Percentiles rank a stretch among this genome's conserved stretches.
Evolutionary conservation across 805 yeast species (phyloP).

Genomic region (Wickerhamiella musiphila): DNA sequence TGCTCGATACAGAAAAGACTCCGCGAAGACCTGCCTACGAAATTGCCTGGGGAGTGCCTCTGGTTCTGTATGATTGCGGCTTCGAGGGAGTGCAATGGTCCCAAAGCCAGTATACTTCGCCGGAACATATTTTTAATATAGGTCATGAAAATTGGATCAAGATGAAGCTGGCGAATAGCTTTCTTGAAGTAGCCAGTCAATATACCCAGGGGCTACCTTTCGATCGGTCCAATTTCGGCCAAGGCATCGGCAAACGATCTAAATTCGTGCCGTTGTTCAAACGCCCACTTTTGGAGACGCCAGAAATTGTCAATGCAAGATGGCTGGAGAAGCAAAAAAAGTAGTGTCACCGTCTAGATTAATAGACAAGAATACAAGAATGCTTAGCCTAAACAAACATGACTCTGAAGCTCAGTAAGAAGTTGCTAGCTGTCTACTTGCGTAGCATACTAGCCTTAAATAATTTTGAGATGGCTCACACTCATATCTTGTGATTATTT

Average conservation of each 20-base stretch:
- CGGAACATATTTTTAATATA: slow-evolving; percentile 23
- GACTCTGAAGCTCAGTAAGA: no score
- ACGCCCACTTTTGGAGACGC: slow-evolving; percentile 43
- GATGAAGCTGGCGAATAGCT: slow-evolving; percentile 32
- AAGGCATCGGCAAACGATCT: slow-evolving; percentile 51
- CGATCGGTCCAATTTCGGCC: slow-evolving; percentile 38
- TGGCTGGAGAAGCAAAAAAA: slow-evolving; percentile 25
- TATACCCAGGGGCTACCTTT: slow-evolving; percentile 1
- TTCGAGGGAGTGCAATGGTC: slow-evolving; percentile 58
- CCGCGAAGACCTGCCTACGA: slow-evolving; percentile 66
- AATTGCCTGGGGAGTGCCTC: slow-evolving; percentile 81
- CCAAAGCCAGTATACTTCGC: slow-evolving; percentile 11
- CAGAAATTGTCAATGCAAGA: slow-evolving; percentile 51
- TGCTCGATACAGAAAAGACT: slow-evolving; percentile 37
- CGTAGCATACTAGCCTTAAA: no score
- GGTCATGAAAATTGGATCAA: slow-evolving; percentile 44
- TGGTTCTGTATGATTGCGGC: slow-evolving; percentile 71
- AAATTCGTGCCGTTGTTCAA: slow-evolving; percentile 39
- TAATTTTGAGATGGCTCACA: no score
- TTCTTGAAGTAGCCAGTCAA: slow-evolving; percentile 25
- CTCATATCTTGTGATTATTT: no score
- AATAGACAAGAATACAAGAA: no score
- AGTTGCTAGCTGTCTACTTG: no score
- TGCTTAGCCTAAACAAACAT: no score
- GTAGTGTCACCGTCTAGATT: no score